Conservation (phyloP, 2,329 filamentous ascomycete species). For the Phialocephala sp. region DNA sequence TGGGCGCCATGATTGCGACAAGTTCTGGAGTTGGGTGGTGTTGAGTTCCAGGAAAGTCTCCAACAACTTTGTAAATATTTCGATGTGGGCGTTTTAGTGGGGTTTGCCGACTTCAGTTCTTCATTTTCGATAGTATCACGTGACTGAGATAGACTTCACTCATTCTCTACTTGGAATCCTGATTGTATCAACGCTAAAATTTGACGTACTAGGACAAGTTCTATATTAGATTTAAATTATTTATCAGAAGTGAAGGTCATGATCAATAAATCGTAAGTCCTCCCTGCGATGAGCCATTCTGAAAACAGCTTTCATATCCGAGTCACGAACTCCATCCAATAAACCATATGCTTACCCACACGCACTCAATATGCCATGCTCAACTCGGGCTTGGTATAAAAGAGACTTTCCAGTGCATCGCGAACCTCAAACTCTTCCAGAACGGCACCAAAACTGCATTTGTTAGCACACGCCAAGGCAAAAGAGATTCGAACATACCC, state of each 20-base stretch:
- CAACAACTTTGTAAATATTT: slow-evolving; percentile 32
- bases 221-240: not conserved
- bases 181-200: no score
- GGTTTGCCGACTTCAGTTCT: slow-evolving; percentile 15
- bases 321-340: slow-evolving; percentile 3
- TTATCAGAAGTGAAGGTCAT: not conserved
- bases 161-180: no score
- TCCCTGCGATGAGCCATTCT: not conserved
- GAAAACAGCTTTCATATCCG: not conserved
- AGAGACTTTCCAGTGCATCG: slow-evolving; percentile 42
- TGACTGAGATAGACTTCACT: not conserved
- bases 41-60: slow-evolving; percentile 10
- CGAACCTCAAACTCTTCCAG: slow-evolving; percentile 69
- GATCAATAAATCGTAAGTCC: slow-evolving; percentile 10
- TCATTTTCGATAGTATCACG: slow-evolving; percentile 9
- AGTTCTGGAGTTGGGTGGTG: slow-evolving; percentile 14
- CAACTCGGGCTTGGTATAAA: slow-evolving; percentile 36
- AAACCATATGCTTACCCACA: not conserved
- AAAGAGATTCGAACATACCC: slow-evolving; percentile 66
- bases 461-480: slow-evolving; percentile 30
- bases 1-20: slow-evolving; percentile 53
- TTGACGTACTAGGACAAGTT: not conserved
- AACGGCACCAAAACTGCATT: slow-evolving; percentile 67
- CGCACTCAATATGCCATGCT: slow-evolving; percentile 21
- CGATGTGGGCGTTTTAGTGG: slow-evolving; percentile 35